phyloP scores from a whole-genome alignment of 345 rosid species.

The Conringia planisiliqua region DNA sequence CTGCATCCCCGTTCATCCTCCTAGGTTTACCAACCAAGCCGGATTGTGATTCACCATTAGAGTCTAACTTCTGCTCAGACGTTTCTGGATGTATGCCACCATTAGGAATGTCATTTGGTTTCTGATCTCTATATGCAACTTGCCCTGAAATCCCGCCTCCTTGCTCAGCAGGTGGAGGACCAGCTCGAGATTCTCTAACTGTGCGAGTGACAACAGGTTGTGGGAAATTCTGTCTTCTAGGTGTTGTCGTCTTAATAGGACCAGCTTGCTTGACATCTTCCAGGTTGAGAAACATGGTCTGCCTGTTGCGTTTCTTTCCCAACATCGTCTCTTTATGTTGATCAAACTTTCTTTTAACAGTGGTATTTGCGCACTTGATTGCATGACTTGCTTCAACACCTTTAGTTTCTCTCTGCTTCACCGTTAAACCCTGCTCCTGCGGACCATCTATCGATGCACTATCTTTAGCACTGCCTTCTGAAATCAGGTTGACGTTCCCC shows the following conservation, averaged over 20 bases:
- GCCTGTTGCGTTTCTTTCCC: slow-evolving; percentile 22
- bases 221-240: slow-evolving; percentile 66
- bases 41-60: slow-evolving; percentile 60
- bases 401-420: slow-evolving; percentile 74
- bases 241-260: slow-evolving; percentile 64
- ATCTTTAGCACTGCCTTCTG: slow-evolving; percentile 47
- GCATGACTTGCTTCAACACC: slow-evolving; percentile 83
- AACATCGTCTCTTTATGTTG: not conserved
- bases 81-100: slow-evolving; percentile 47
- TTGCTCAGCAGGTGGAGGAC: slow-evolving; percentile 48
- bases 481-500: slow-evolving; percentile 37
- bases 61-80: slow-evolving; percentile 55
- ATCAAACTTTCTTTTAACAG: slow-evolving; percentile 41
- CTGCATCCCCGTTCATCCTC: slow-evolving; percentile 55
- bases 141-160: slow-evolving; percentile 50
- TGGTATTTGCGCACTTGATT: slow-evolving; percentile 60
- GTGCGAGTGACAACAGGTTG: slow-evolving; percentile 60
- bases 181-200: slow-evolving; percentile 65
- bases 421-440: slow-evolving; percentile 37
- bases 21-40: slow-evolving; percentile 52
- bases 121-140: slow-evolving; percentile 51
- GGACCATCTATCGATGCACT: slow-evolving; percentile 39
- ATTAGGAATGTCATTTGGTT: slow-evolving; percentile 51
- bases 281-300: slow-evolving; percentile 82
- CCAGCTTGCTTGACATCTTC: slow-evolving; percentile 97